Evolutionary conservation across 129 eudicot genomes (phyloP), one percentile per base, ranked within the genome.

Genomic region (Chrysanthemum seticuspe): DNA sequence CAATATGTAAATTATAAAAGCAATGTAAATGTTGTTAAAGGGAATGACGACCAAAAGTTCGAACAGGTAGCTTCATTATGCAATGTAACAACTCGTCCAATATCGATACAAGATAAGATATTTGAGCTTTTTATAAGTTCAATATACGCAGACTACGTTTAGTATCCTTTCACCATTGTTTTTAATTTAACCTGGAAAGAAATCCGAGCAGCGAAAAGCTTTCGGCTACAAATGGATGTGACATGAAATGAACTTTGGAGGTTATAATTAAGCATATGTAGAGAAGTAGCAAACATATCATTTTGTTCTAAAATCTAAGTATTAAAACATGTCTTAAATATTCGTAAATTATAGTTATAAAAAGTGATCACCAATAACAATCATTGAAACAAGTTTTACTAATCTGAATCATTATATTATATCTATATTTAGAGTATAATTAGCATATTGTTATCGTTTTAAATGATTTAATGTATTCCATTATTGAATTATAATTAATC

Each of bases 201-300:
- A 23, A 23, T 23, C 25, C 1, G 25, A 19, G 1, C 25, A 23
- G 25, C 25, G 0, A 23, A 23, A 0, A 0, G 25, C 25, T 23
- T 23, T 23, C 25, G 25, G 25, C 25, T 23, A 23, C 0, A 23
- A 23, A 23, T 23, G 25, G 25, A 23, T 23, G 25, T 23, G 25
- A 23, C 25, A 11, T 9, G 44, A 53, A 34, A 62, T 44, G 45
- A 44, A n/a, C 48, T 7, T 29, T 64, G 3, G 10, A 14, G 23
- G 16, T 63, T 75, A 56, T 15, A 67, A 23, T 23, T 23, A 23
- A 23, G 25, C 25, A 23, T 23, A 82, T 72, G 81, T 71, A 84
- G 76, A 72, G 67, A 65, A 59, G 74, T 78, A 15, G 70, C 59
- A 4, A 34, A 45, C 14, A 12, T 10, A n/a, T 36, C 11, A 14